Evolutionary conservation across 129 eudicot species (phyloP).

Genomic region (Lonicera japonica): DNA sequence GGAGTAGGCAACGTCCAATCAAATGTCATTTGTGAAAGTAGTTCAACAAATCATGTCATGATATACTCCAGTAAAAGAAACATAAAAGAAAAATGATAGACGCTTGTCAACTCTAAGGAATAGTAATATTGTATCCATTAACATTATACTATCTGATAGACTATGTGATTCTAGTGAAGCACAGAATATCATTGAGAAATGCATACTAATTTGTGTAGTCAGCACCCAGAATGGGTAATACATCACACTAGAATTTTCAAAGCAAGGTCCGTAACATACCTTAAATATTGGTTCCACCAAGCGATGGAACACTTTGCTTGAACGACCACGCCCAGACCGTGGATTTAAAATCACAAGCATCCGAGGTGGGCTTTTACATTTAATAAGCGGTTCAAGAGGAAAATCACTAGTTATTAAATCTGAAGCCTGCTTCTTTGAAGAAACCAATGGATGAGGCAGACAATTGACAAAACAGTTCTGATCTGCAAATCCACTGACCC

Average conservation of each 20-base stretch:
- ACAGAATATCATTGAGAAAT: neutral
- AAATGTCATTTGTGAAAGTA: too few species aligned
- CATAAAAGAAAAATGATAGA: too few species aligned
- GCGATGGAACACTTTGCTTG: conserved; percentile 84
- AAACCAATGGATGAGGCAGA: conserved; percentile 76
- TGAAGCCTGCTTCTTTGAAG: conserved; percentile 76
- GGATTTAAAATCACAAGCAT: conserved; percentile 96
- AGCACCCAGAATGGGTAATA: conserved; percentile 6
- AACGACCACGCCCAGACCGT: conserved; percentile 95
- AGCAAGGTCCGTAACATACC: conserved; percentile 34
- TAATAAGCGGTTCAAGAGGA: conserved; percentile 57
- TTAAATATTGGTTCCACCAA: conserved; percentile 90
- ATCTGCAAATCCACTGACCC: conserved; percentile 96
- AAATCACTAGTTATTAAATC: conserved; percentile 56
- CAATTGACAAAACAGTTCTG: conserved; percentile 85
- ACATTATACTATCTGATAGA: too few species aligned
- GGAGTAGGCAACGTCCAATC: too few species aligned
- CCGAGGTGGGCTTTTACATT: conserved; percentile 82
- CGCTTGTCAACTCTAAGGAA: too few species aligned
- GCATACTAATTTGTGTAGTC: neutral
- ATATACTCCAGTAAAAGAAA: too few species aligned
- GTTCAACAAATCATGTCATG: too few species aligned
- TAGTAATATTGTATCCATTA: too few species aligned
- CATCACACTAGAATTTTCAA: neutral
- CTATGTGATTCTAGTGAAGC: neutral